A percentile compares a stretch with the other conserved stretches of the same genome.
Evolutionary conservation across 345 rosid species (phyloP).

Genomic region (Populus davidiana): DNA sequence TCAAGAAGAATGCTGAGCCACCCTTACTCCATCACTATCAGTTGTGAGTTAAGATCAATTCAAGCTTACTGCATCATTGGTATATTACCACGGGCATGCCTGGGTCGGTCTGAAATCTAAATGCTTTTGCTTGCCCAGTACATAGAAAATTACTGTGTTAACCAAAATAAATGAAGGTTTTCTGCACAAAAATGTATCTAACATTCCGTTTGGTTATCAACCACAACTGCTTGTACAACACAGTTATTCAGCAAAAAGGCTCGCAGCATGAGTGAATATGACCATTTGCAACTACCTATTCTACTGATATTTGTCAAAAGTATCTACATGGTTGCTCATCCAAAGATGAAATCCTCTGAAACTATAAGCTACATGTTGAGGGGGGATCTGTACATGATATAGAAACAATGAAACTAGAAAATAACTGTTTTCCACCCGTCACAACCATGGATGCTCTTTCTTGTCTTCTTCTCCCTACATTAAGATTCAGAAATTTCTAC

Average conservation of each 20-base stretch:
- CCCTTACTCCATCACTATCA: background rate
- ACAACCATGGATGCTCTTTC: constrained; percentile 31
- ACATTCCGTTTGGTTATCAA: no score
- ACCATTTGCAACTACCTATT: constrained; percentile 4
- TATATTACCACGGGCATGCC: background rate
- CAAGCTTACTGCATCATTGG: background rate
- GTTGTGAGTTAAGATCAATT: background rate
- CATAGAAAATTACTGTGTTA: background rate
- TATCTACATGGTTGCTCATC: constrained; percentile 8
- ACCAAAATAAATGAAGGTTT: no score
- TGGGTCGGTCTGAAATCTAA: background rate
- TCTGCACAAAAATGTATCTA: no score
- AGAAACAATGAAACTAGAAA: background rate
- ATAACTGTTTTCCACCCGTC: constrained; percentile 9
- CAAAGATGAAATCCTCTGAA: background rate
- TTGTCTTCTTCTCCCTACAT: constrained; percentile 45
- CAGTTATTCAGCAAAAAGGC: constrained; percentile 6
- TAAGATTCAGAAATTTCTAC: background rate
- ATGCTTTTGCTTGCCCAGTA: background rate
- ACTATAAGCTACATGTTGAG: background rate
- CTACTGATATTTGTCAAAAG: constrained; percentile 19
- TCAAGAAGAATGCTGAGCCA: background rate
- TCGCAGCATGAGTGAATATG: background rate
- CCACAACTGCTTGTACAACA: constrained; percentile 1
- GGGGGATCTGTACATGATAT: background rate